Conservation (phyloP, 1,139 yeast species). For the Wickerhamiella pararugosa region DNA sequence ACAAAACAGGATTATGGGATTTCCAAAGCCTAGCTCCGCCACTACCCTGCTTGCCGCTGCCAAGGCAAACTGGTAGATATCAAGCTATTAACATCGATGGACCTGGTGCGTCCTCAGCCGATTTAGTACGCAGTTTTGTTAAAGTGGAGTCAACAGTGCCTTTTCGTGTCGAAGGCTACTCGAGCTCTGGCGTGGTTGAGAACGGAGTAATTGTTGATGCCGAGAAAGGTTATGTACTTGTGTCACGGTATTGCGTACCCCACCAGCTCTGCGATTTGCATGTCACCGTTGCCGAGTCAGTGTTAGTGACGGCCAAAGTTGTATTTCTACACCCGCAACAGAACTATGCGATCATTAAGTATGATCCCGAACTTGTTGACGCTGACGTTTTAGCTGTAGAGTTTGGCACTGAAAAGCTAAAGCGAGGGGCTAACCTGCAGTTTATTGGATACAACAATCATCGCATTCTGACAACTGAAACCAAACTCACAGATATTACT, state of each 20-base stretch:
- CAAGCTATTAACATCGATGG: conserved; percentile 53
- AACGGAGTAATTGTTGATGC: conserved; percentile 78
- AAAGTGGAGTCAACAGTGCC: conserved; percentile 53
- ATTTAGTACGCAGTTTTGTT: conserved; percentile 46
- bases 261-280: conserved; percentile 72
- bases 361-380: conserved; percentile 58
- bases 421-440: conserved; percentile 58
- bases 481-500: conserved; percentile 61
- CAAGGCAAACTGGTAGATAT: conserved; percentile 52
- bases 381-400: conserved; percentile 52
- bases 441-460: conserved; percentile 71
- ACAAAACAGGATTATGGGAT: conserved; percentile 79
- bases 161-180: conserved; percentile 58
- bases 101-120: conserved; percentile 34
- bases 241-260: conserved; percentile 66
- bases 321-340: conserved; percentile 79
- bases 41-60: conserved; percentile 32
- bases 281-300: conserved; percentile 73
- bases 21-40: conserved; percentile 55
- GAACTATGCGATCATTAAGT: conserved; percentile 70
- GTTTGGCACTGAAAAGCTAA: conserved; percentile 41
- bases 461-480: conserved; percentile 60
- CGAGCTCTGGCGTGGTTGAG: conserved; percentile 45
- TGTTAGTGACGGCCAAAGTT: conserved; percentile 66
- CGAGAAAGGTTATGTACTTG: conserved; percentile 60